Percentiles rank a stretch among this genome's conserved stretches.
Conservation (phyloP, 1,139 yeast genomes). For the Taphrina deformans region DNA sequence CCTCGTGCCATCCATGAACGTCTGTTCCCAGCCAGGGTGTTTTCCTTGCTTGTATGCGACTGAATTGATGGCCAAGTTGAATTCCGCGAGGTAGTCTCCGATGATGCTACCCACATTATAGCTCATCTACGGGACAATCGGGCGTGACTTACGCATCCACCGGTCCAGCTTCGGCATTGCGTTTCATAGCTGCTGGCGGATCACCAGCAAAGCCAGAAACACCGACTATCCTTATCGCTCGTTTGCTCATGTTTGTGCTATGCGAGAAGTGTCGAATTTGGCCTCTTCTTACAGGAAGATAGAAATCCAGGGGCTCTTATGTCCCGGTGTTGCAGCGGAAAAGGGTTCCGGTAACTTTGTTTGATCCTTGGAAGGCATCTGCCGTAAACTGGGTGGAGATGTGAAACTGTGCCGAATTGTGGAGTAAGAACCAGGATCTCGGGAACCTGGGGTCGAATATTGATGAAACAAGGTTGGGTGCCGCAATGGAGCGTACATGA, state of each 20-base stretch:
- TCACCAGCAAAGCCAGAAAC: conserved; percentile 37
- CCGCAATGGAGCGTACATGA: too few relatives aligned
- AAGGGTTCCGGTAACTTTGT: neutral
- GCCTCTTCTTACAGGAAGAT: too few relatives aligned
- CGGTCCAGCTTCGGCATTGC: conserved; percentile 36
- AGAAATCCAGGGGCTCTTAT: too few relatives aligned
- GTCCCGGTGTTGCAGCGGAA: too few relatives aligned
- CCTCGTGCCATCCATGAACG: conserved; percentile 35
- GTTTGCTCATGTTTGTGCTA: conserved; percentile 14
- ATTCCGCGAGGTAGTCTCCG: conserved; percentile 42
- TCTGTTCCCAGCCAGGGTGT: conserved; percentile 40
- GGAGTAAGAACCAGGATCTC: too few relatives aligned
- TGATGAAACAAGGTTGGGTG: neutral
- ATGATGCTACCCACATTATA: conserved; percentile 30
- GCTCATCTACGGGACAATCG: too few relatives aligned
- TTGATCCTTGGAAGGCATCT: neutral
- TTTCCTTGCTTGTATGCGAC: conserved; percentile 37
- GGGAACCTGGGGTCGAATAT: neutral
- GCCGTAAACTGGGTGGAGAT: neutral
- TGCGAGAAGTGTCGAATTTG: too few relatives aligned
- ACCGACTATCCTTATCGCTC: conserved; percentile 35
- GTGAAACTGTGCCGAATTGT: neutral
- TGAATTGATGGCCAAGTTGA: conserved; percentile 40
- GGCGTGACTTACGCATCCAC: conserved; percentile 40
- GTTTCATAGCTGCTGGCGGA: conserved; percentile 33